Base-by-base conservation (phyloP, 768 basidiomycete species). In the Phanerodontia chrysosporium region DNA sequence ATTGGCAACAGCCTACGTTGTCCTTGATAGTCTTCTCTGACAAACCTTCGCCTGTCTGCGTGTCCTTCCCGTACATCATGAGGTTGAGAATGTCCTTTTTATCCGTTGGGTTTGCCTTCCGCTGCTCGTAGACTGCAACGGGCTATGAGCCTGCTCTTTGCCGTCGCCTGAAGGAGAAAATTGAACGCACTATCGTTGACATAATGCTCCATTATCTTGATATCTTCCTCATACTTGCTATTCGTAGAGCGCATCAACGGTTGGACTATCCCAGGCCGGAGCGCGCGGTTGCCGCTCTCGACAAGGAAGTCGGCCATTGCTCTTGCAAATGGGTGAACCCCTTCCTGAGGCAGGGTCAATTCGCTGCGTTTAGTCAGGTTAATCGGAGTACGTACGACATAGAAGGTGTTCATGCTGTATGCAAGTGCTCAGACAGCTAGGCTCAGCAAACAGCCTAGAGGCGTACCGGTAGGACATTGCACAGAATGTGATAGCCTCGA, bases 401-500 rank as follows among this genome's bases (percentile, higher is more conserved):
- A 53, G 24, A 53, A 53, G 35, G 21, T 35, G 21, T 53, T 53
- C 52, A 53, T 53, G 35, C 52, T 52, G 29, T 8, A 49, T 8
- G 9, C 4, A 29, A 9, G 27, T 14, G 7, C 10, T 24, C 24
- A 49, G n/a, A 45, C n/a, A 45, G 22, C 18, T 45, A 8, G 45
- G 14, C 27, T 32, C 29, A 42, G 24, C 3, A 42, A 21, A 36
- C 4, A n/a, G 24, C 49, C 8, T 24, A 22, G 4, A 28, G 10
- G 32, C 68, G 21, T 46, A 75, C 73, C 74, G 68, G 59, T 78
- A 71, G 2, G 68, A 72, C 76, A 79, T 78, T 36, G 78, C 69
- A 59, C 78, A 80, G 21, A 75, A 68, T 0, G 77, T 72, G 55
- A 81, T 72, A 1, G 80, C 76, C 56, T 81, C 80, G 49, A 81